phyloP scores from a whole-genome alignment of 2,329 filamentous ascomycete species.

The Thyridium curvatum region DNA sequence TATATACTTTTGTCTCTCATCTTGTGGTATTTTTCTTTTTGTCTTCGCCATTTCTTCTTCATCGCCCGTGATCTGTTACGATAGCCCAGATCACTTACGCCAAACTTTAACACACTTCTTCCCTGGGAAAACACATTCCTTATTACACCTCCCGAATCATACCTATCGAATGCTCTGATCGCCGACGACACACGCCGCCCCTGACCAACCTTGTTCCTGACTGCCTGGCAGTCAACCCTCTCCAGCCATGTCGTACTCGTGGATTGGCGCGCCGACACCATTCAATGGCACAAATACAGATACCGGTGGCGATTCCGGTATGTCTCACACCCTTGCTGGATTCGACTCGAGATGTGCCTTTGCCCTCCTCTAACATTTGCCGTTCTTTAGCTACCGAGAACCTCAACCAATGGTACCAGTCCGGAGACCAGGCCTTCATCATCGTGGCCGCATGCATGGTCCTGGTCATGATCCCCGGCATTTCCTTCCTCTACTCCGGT shows the following conservation, averaged over 20 bases:
- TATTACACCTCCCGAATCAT: too few relatives aligned
- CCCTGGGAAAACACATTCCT: too few relatives aligned
- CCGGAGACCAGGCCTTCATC: slow-evolving; percentile 93
- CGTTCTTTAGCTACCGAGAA: slow-evolving; percentile 63
- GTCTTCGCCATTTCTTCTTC: too few relatives aligned
- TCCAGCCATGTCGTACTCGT: slow-evolving; percentile 50
- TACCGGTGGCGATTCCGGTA: slow-evolving; percentile 74
- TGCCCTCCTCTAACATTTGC: slow-evolving; percentile 4
- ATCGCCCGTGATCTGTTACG: too few relatives aligned
- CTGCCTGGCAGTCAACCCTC: neutral
- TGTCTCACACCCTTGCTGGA: slow-evolving; percentile 26
- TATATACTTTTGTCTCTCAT: too few relatives aligned
- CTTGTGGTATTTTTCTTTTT: too few relatives aligned
- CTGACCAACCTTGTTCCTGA: too few relatives aligned
- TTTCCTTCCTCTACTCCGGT: slow-evolving; percentile 95
- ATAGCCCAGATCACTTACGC: too few relatives aligned
- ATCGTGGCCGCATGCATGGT: slow-evolving; percentile 88
- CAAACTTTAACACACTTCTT: too few relatives aligned
- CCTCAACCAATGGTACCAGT: slow-evolving; percentile 90
- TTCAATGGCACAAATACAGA: slow-evolving; percentile 60
- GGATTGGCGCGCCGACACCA: slow-evolving; percentile 48
- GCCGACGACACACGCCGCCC: too few relatives aligned
- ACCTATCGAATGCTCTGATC: too few relatives aligned
- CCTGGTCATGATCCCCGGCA: slow-evolving; percentile 91
- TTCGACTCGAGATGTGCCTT: neutral